A percentile compares a stretch with the other conserved stretches of the same genome.
phyloP scores from a whole-genome alignment of 2,329 filamentous ascomycete species.

The Hymenoscyphus linearis region DNA sequence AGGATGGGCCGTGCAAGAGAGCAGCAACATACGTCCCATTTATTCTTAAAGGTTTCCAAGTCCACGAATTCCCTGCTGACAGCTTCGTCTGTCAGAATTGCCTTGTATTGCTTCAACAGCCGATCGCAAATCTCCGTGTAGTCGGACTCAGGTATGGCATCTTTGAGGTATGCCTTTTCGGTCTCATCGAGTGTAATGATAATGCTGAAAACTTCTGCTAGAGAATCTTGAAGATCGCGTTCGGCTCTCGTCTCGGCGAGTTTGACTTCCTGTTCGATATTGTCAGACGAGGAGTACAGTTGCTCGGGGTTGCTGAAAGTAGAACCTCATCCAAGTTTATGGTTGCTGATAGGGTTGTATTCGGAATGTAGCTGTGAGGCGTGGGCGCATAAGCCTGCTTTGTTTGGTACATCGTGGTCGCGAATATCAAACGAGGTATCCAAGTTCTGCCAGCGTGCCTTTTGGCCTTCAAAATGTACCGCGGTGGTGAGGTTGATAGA shows the following conservation, averaged over 20 bases:
- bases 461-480: neutral
- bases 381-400: conserved; percentile 34
- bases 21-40: conserved; percentile 73
- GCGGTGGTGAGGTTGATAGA: neutral
- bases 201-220: conserved; percentile 96
- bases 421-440: neutral
- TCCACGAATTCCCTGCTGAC: conserved; percentile 87
- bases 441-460: conserved; percentile 1
- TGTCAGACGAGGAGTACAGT: conserved; percentile 13
- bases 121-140: conserved; percentile 96
- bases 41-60: conserved; percentile 82
- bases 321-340: conserved; percentile 89
- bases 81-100: conserved; percentile 81
- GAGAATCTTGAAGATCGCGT: conserved; percentile 88
- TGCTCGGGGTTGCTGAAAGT: conserved; percentile 4
- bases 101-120: conserved; percentile 93
- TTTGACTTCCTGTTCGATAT: conserved; percentile 73
- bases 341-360: conserved; percentile 73
- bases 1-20: neutral
- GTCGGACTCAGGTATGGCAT: conserved; percentile 84
- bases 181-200: conserved; percentile 92
- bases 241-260: conserved; percentile 80
- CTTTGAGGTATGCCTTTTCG: conserved; percentile 94
- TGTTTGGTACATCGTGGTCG: conserved; percentile 29
- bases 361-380: conserved; percentile 72